phyloP scores from a whole-genome alignment of 345 rosid species.

The Hibiscus syriacus region DNA sequence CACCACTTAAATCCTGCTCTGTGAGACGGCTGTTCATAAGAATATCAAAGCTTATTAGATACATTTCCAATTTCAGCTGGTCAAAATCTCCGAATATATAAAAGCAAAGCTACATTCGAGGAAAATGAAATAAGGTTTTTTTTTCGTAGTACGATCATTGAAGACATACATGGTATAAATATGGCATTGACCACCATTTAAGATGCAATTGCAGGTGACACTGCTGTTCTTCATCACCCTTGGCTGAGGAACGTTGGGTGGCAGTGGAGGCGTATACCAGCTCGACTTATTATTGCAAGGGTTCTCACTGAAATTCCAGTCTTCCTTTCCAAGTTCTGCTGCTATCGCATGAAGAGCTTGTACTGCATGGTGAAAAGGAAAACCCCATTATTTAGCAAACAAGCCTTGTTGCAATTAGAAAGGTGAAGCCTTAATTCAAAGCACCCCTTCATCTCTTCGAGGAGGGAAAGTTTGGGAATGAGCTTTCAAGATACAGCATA shows the following conservation, averaged over 20 bases:
- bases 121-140: not conserved
- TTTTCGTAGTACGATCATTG: not conserved
- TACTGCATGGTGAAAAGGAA: not conserved
- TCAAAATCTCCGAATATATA: not conserved
- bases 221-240: not conserved
- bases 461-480: not conserved
- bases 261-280: slow-evolving; percentile 25
- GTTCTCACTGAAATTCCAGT: slow-evolving; percentile 16
- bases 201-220: slow-evolving; percentile 21
- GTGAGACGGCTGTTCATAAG: slow-evolving; percentile 11
- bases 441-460: too few relatives aligned
- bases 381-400: not conserved
- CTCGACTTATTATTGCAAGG: slow-evolving; percentile 25
- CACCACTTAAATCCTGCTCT: slow-evolving; percentile 21
- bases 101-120: not conserved
- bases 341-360: slow-evolving; percentile 11
- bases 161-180: slow-evolving; percentile 17
- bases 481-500: not conserved
- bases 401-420: not conserved
- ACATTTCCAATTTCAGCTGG: not conserved
- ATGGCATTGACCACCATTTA: slow-evolving; percentile 15
- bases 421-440: not conserved
- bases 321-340: slow-evolving; percentile 1
- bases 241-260: not conserved
- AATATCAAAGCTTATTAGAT: not conserved